phyloP scores from a whole-genome alignment of 768 basidiomycete species.

The Russula brevipes region DNA sequence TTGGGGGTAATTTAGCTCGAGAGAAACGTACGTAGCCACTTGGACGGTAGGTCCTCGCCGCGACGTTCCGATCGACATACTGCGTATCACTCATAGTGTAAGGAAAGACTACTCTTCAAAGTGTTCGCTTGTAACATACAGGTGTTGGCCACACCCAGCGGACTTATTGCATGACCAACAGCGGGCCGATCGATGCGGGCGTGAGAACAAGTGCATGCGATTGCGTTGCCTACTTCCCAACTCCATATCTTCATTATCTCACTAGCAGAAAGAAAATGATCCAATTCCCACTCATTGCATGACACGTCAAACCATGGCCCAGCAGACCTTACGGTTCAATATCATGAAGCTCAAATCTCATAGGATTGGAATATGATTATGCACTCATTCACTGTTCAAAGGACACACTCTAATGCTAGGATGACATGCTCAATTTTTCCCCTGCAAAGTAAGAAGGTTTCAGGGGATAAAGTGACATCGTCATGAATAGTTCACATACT shows the following conservation, averaged over 20 bases:
- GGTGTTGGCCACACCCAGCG: background rate
- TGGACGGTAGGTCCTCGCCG: conserved; percentile 49
- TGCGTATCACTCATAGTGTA: conserved; percentile 16
- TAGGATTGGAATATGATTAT: conserved; percentile 4
- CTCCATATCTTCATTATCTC: too few relatives aligned
- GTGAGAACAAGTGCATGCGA: background rate
- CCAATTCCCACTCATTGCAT: background rate
- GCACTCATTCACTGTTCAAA: background rate
- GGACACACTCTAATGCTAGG: conserved; percentile 2
- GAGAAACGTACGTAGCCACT: conserved; percentile 43
- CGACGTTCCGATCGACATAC: conserved; percentile 42
- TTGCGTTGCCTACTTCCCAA: too few relatives aligned
- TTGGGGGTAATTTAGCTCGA: background rate
- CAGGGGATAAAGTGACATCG: background rate
- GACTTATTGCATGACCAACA: too few relatives aligned
- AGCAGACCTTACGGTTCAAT: background rate
- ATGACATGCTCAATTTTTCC: conserved; percentile 6
- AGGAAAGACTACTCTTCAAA: background rate
- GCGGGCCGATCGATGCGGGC: background rate
- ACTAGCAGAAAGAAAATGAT: too few relatives aligned
- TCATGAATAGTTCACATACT: conserved; percentile 26
- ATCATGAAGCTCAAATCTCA: background rate
- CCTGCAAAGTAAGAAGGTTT: background rate
- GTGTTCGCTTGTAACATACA: too few relatives aligned
- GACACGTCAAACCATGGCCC: background rate